phyloP scores from a whole-genome alignment of 108 stramenopile species.

The Schizochytrium sp. region DNA sequence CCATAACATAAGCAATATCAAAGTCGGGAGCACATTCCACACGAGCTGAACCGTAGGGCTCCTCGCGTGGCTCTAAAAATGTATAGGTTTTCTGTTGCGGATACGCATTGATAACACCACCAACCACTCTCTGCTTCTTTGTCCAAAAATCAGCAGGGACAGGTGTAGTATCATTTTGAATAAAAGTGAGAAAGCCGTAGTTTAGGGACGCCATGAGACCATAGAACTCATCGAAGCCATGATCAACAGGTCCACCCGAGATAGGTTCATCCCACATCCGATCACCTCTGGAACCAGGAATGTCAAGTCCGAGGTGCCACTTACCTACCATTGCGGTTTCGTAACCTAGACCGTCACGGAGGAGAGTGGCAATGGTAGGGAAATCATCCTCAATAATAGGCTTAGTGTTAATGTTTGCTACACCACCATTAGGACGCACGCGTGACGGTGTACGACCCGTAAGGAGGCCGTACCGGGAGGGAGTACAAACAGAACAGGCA shows the following conservation, averaged over 20 bases:
- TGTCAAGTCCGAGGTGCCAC: not conserved
- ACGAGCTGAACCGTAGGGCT: not conserved
- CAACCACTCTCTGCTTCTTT: not conserved
- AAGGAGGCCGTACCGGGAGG: not conserved
- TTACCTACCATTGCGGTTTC: not conserved
- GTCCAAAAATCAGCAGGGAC: not conserved
- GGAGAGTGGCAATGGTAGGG: not conserved
- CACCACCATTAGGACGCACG: not conserved
- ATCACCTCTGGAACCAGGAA: not conserved
- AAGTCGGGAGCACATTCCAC: not conserved
- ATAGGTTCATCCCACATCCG: not conserved
- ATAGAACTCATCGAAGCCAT: not conserved
- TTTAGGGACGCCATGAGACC: not conserved
- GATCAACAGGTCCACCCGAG: not conserved
- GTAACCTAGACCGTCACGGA: not conserved
- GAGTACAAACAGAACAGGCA: not conserved
- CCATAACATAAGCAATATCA: not conserved
- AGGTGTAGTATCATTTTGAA: not conserved
- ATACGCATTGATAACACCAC: not conserved
- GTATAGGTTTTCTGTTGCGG: not conserved
- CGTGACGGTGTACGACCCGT: not conserved
- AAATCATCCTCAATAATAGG: not conserved
- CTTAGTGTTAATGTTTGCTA: not conserved
- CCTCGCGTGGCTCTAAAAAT: not conserved
- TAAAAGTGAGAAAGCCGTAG: not conserved